phyloP scores from a whole-genome alignment of 768 basidiomycete genomes.

The Pisolithus sp. region DNA sequence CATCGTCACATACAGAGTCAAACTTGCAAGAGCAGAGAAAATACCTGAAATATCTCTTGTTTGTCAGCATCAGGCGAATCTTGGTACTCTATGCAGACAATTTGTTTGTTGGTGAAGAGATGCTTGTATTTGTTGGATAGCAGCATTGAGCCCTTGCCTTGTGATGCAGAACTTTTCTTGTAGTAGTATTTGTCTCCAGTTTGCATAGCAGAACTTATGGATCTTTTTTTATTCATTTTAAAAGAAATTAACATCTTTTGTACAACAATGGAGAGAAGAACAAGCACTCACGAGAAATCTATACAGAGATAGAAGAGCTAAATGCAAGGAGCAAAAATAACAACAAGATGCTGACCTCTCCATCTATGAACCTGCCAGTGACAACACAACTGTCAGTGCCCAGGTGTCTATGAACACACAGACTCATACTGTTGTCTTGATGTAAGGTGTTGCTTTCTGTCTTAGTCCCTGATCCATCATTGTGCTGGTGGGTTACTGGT shows the following conservation, averaged over 20 bases:
- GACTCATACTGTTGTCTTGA: constrained; percentile 57
- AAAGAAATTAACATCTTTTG: not conserved
- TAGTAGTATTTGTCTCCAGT: constrained; percentile 47
- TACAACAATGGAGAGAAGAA: not conserved
- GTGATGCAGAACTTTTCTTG: constrained; percentile 21
- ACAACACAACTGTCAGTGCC: not conserved
- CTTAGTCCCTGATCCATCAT: constrained; percentile 61
- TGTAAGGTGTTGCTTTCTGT: constrained; percentile 77
- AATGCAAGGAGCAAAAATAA: not conserved
- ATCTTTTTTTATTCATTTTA: constrained; percentile 33
- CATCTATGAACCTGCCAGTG: constrained; percentile 55
- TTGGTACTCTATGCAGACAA: constrained; percentile 76
- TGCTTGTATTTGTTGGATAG: constrained; percentile 52
- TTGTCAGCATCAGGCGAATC: constrained; percentile 52
- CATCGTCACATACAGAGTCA: not conserved
- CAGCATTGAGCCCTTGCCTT: constrained; percentile 19
- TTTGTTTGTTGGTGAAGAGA: constrained; percentile 65
- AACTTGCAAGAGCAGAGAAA: constrained; percentile 5
- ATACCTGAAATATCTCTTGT: constrained; percentile 67
- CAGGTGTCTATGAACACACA: not conserved
- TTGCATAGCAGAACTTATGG: constrained; percentile 29
- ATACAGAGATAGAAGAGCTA: constrained; percentile 5
- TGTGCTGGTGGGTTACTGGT: constrained; percentile 42
- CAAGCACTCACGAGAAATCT: constrained; percentile 51
- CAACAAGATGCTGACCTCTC: constrained; percentile 42